Conservation (phyloP, 352 stramenopile species). For the Poterioochromonas sp. region DNA sequence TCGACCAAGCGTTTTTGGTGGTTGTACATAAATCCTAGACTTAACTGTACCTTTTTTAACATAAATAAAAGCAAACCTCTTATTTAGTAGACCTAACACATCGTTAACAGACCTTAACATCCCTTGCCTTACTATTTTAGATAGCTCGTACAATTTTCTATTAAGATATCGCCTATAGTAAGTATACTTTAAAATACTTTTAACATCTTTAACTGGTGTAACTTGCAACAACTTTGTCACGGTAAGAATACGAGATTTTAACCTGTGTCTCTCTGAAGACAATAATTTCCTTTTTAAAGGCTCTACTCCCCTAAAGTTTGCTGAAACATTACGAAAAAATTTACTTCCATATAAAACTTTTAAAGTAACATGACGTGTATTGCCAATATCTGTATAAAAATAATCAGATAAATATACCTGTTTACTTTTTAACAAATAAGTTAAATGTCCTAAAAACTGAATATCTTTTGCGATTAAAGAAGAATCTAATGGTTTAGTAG, state of each 20-base stretch:
- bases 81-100: constrained; percentile 31
- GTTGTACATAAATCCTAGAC: constrained; percentile 31
- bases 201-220: constrained; percentile 31
- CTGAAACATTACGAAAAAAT: constrained; percentile 32
- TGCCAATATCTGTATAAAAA: constrained; percentile 32
- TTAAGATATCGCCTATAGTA: constrained; percentile 31
- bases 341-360: constrained; percentile 32
- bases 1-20: constrained; percentile 29
- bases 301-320: constrained; percentile 30
- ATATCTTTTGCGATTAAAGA: constrained; percentile 32
- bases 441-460: constrained; percentile 32
- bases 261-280: constrained; percentile 29
- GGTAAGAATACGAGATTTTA: constrained; percentile 31
- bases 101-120: constrained; percentile 31
- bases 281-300: constrained; percentile 32
- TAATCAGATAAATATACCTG: constrained; percentile 32
- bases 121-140: constrained; percentile 30
- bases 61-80: constrained; percentile 32
- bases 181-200: constrained; percentile 32
- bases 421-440: constrained; percentile 32
- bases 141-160: constrained; percentile 31
- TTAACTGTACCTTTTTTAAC: constrained; percentile 32
- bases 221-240: constrained; percentile 30
- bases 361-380: constrained; percentile 31
- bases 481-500: constrained; percentile 31